These are phyloP conservation scores for Aspergillus nidulans DNA, from an alignment of 495 filamentous ascomycete species.

Conservation along the genomic window DNA sequence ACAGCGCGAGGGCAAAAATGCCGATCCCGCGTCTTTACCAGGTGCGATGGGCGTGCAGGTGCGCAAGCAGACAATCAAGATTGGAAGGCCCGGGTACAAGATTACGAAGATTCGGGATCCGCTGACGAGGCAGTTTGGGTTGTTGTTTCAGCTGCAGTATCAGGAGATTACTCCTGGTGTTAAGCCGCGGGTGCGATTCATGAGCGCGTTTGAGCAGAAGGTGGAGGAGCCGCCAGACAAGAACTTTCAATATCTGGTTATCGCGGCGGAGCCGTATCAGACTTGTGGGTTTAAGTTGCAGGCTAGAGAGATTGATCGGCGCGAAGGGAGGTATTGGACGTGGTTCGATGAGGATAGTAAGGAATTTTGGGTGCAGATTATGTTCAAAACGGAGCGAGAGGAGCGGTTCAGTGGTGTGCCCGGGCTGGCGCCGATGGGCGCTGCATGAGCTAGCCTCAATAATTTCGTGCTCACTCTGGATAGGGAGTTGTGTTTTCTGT, in stretches of 20 bases:
- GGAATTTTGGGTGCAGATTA: constrained; percentile 98
- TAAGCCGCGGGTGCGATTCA: constrained; percentile 82
- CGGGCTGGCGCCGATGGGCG: constrained; percentile 64
- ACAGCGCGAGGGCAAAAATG: constrained; percentile 76
- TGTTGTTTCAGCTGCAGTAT: constrained; percentile 94
- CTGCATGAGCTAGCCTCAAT: constrained; percentile 4
- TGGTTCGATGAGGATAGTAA: constrained; percentile 96
- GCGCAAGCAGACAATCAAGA: constrained; percentile 89
- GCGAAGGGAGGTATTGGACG: constrained; percentile 80
- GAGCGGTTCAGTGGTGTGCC: constrained; percentile 93
- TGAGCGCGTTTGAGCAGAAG: constrained; percentile 96
- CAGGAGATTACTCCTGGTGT: constrained; percentile 80
- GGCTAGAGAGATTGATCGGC: constrained; percentile 86
- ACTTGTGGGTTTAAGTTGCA: constrained; percentile 95
- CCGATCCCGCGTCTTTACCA: constrained; percentile 62
- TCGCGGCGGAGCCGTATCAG: constrained; percentile 97
- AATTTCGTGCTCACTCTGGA: neutral
- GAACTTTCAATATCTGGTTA: constrained; percentile 87
- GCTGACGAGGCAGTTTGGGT: constrained; percentile 78
- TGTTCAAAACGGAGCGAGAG: constrained; percentile 98
- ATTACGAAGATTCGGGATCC: constrained; percentile 94
- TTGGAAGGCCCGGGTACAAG: constrained; percentile 94
- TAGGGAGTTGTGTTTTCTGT: constrained; percentile 12
- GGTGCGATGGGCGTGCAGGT: constrained; percentile 80
- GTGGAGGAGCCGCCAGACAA: constrained; percentile 94